These are phyloP conservation scores for Hymenoscyphus fructigenus DNA, from an alignment of 2,329 filamentous ascomycete species.

Conservation along the genomic window DNA sequence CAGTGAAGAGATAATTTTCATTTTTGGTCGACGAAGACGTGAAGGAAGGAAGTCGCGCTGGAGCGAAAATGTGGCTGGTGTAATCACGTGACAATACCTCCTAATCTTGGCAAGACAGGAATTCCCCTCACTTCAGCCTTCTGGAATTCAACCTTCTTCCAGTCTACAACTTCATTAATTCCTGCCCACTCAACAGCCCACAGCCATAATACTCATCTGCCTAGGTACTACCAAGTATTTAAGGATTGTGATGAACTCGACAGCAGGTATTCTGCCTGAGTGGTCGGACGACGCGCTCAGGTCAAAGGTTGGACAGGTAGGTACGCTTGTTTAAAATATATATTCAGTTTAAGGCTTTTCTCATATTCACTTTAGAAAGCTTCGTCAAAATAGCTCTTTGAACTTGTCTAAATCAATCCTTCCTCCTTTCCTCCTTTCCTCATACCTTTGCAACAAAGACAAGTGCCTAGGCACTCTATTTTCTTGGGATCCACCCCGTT, in stretches of 20 bases:
- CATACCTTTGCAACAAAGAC: background rate
- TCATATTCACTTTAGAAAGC: background rate
- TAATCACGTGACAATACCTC: too few species aligned
- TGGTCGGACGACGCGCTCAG: conserved; percentile 30
- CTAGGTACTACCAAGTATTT: too few species aligned
- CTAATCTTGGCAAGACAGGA: too few species aligned
- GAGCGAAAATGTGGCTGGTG: too few species aligned
- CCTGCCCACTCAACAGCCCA: too few species aligned
- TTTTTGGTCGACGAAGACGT: too few species aligned
- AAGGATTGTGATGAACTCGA: background rate
- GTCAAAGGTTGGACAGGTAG: conserved; percentile 31
- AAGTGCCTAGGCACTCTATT: background rate
- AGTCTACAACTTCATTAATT: too few species aligned
- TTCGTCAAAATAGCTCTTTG: background rate
- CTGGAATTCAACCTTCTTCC: too few species aligned
- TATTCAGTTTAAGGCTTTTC: background rate
- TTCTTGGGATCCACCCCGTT: background rate
- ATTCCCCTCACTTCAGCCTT: too few species aligned
- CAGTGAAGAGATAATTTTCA: too few species aligned
- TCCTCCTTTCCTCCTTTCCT: background rate
- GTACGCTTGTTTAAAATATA: background rate
- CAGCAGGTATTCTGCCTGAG: background rate
- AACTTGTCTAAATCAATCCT: background rate
- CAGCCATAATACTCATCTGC: too few species aligned
- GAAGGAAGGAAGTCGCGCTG: too few species aligned